Evolutionary conservation across 139 green algal species (phyloP).

Genomic region (Chlorella sp.): DNA sequence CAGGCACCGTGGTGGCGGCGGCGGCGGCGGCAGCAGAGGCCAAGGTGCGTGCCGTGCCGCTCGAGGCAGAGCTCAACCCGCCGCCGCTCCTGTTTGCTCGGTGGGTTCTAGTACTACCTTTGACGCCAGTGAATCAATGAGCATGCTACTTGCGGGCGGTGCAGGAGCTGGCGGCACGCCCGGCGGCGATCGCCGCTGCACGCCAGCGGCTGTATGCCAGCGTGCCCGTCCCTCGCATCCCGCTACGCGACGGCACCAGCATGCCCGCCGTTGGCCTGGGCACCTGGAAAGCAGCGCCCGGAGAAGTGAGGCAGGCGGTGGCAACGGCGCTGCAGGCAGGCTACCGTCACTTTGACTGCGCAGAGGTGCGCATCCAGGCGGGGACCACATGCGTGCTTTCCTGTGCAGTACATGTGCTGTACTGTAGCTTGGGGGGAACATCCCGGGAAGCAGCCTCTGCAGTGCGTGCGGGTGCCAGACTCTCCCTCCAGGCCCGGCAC

Average conservation of each 20-base stretch:
- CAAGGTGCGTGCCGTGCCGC: too few species aligned
- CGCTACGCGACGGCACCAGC: conserved; percentile 35
- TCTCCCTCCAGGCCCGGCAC: too few species aligned
- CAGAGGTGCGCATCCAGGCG: background rate
- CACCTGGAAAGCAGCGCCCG: conserved; percentile 60
- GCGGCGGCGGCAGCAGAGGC: conserved; percentile 20
- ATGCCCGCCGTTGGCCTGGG: conserved; percentile 56
- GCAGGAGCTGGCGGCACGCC: conserved; percentile 27
- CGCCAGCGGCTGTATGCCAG: background rate
- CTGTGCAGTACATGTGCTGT: background rate
- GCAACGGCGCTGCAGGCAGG: conserved; percentile 50
- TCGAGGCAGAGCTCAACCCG: too few species aligned
- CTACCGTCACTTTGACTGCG: conserved; percentile 67
- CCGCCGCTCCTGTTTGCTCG: too few species aligned
- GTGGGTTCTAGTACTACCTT: too few species aligned
- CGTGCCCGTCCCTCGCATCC: conserved; percentile 16
- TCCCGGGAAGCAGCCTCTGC: background rate
- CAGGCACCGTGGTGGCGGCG: background rate
- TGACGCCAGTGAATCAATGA: too few species aligned
- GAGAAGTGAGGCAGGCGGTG: conserved; percentile 52
- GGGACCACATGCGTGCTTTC: too few species aligned
- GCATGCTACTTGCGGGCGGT: too few species aligned
- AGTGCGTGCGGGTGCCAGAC: background rate
- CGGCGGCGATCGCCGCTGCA: background rate
- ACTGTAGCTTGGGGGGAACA: too few species aligned